These are phyloP conservation scores for Myxozyma kluyveri DNA, from an alignment of 805 yeast species.

Conservation along the genomic window DNA sequence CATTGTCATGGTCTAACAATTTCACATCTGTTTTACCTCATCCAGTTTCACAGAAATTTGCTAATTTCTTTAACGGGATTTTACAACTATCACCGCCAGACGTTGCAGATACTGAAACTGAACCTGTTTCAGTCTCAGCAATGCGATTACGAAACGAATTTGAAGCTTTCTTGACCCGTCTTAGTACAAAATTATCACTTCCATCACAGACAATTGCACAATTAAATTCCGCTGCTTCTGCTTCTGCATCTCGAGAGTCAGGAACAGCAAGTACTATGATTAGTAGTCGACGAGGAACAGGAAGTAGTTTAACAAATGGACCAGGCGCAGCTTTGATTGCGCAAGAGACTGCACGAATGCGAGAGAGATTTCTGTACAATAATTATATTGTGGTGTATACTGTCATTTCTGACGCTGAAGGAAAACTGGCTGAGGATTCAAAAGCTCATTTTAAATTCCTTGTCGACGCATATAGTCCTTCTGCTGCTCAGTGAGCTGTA, in stretches of 20 bases:
- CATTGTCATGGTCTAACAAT: slow-evolving; percentile 6
- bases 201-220: slow-evolving; percentile 10
- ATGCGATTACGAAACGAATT: slow-evolving; percentile 71
- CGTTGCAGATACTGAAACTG: slow-evolving; percentile 45
- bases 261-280: too few species aligned
- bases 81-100: slow-evolving; percentile 50
- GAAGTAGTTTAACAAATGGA: slow-evolving; percentile 26
- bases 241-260: too few species aligned
- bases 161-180: slow-evolving; percentile 71
- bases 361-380: slow-evolving; percentile 70
- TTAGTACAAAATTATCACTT: slow-evolving; percentile 45
- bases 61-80: slow-evolving; percentile 67
- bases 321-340: slow-evolving; percentile 33
- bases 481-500: not conserved
- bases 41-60: slow-evolving; percentile 73
- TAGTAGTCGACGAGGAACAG: not conserved
- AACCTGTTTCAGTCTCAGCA: slow-evolving; percentile 71
- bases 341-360: slow-evolving; percentile 39
- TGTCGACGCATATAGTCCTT: slow-evolving; percentile 44
- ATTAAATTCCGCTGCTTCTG: slow-evolving; percentile 30
- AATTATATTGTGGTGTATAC: slow-evolving; percentile 65
- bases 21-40: slow-evolving; percentile 48
- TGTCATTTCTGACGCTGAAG: slow-evolving; percentile 49
- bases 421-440: slow-evolving; percentile 45
- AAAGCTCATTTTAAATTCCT: slow-evolving; percentile 47